Evolutionary conservation across 2,329 filamentous ascomycete genomes (phyloP).

Genomic region (Fusarium pseudograminearum): DNA sequence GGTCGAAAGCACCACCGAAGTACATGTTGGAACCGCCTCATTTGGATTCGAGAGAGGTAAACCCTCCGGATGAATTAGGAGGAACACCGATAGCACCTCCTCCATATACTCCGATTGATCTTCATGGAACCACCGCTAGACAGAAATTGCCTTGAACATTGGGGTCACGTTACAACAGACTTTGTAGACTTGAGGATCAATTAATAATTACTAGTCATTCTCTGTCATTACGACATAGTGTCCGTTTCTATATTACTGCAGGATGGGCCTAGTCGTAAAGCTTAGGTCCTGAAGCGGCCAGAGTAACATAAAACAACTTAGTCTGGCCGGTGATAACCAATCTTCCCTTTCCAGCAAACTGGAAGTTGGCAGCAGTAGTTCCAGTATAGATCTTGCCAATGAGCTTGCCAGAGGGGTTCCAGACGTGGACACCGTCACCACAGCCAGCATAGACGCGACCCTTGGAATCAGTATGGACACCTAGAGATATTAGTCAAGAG

Average conservation of each 20-base stretch:
- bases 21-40: background rate
- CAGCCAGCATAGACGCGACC: slow-evolving; percentile 67
- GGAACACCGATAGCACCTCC: rapidly evolving
- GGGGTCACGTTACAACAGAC: rapidly evolving
- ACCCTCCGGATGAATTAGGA: rapidly evolving
- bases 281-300: slow-evolving; percentile 24
- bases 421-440: slow-evolving; percentile 64
- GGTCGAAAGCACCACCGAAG: background rate
- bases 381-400: slow-evolving; percentile 68
- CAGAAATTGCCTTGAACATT: background rate
- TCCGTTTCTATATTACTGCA: background rate
- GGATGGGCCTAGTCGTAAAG: background rate
- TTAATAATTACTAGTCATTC: background rate
- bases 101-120: background rate
- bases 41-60: background rate
- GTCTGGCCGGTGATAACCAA: slow-evolving; percentile 53
- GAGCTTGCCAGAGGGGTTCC: slow-evolving; percentile 59
- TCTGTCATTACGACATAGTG: background rate
- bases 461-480: slow-evolving; percentile 65
- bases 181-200: background rate
- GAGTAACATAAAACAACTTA: slow-evolving; percentile 50
- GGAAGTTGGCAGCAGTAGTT: slow-evolving; percentile 58
- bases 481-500: slow-evolving; percentile 49
- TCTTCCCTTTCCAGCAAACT: slow-evolving; percentile 55
- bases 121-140: background rate